A percentile compares a stretch with the other conserved stretches of the same genome.
phyloP scores from a whole-genome alignment of 768 basidiomycete genomes.

The Paxillus involutus region DNA sequence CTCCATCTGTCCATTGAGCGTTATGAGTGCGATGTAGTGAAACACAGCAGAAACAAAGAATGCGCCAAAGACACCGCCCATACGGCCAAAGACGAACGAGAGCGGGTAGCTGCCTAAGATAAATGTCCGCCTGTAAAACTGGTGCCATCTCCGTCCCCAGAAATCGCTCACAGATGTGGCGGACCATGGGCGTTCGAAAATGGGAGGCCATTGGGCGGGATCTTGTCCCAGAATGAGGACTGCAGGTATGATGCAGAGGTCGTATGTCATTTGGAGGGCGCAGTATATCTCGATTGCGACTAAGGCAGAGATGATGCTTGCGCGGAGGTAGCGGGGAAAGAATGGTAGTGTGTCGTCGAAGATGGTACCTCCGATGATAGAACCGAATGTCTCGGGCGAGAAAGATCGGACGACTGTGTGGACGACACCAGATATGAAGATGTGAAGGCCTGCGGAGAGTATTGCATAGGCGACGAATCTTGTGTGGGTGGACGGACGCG shows the following conservation, averaged over 20 bases:
- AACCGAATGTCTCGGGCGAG: slow-evolving; percentile 34
- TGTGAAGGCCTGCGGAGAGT: slow-evolving; percentile 31
- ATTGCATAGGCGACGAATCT: slow-evolving; percentile 39
- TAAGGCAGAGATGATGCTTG: slow-evolving; percentile 42
- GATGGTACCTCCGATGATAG: background rate
- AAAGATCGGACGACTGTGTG: slow-evolving; percentile 49
- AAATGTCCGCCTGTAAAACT: slow-evolving; percentile 32
- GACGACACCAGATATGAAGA: slow-evolving; percentile 43
- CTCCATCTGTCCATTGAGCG: slow-evolving; percentile 47
- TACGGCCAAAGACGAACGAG: slow-evolving; percentile 42
- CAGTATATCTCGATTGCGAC: slow-evolving; percentile 46
- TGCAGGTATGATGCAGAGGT: slow-evolving; percentile 19
- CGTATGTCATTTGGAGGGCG: slow-evolving; percentile 40
- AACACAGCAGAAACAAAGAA: slow-evolving; percentile 58
- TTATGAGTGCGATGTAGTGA: slow-evolving; percentile 53
- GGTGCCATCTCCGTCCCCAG: slow-evolving; percentile 41
- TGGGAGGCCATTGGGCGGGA: slow-evolving; percentile 32
- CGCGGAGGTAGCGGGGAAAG: slow-evolving; percentile 31
- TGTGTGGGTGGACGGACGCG: slow-evolving; percentile 37
- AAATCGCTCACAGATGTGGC: slow-evolving; percentile 37
- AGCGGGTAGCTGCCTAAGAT: slow-evolving; percentile 29
- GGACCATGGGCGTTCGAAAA: slow-evolving; percentile 34
- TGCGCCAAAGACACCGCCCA: slow-evolving; percentile 50
- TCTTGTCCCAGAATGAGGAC: slow-evolving; percentile 29
- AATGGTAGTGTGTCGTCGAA: slow-evolving; percentile 30